These are phyloP conservation scores for Globisporangium recalcitrans DNA, from an alignment of 352 stramenopile genomes.

Conservation along the genomic window DNA sequence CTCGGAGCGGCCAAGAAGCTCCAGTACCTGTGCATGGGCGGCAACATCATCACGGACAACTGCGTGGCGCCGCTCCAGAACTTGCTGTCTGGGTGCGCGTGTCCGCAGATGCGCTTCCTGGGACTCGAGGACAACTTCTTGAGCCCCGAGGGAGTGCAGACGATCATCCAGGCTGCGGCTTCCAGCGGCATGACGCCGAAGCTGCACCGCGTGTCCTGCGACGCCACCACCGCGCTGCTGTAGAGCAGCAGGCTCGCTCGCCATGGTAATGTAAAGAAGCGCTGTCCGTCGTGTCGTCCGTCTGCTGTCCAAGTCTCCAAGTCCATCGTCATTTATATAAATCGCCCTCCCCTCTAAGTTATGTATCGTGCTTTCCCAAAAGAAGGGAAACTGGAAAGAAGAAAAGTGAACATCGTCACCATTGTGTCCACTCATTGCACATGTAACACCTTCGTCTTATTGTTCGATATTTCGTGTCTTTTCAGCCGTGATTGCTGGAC, in stretches of 20 bases:
- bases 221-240: conserved; percentile 15
- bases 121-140: conserved; percentile 82
- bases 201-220: conserved; percentile 44
- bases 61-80: conserved; percentile 44
- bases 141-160: conserved; percentile 51
- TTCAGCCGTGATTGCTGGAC: background rate
- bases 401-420: background rate
- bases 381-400: background rate
- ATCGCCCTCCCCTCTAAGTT: background rate
- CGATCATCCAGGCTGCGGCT: conserved; percentile 52
- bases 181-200: conserved; percentile 38
- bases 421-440: background rate
- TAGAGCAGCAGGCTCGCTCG: background rate
- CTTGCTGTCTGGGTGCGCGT: conserved; percentile 31
- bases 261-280: background rate
- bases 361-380: background rate
- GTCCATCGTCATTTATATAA: background rate
- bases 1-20: conserved; percentile 26
- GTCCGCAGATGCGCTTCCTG: conserved; percentile 56
- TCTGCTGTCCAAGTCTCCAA: background rate
- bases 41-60: conserved; percentile 81
- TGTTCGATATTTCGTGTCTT: background rate
- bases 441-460: background rate
- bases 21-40: conserved; percentile 70
- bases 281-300: background rate